A percentile compares a stretch with the other conserved stretches of the same genome.
These are phyloP conservation scores for Mentha longifolia DNA, from an alignment of 257 asterid species.

Conservation along the genomic window DNA sequence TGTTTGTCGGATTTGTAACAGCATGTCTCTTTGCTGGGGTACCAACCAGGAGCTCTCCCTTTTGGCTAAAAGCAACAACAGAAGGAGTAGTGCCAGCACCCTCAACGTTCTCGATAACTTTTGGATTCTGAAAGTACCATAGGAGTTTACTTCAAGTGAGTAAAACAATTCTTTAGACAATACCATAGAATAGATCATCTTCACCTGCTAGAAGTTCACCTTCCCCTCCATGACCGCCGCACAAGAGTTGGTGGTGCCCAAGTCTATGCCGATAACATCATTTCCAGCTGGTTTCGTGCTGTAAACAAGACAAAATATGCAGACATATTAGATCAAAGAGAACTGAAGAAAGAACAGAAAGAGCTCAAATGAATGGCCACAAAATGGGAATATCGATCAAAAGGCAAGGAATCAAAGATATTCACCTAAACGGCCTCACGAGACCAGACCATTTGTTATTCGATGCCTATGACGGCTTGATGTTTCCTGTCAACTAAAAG, in stretches of 20 bases:
- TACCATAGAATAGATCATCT: not conserved
- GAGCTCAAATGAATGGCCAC: not conserved
- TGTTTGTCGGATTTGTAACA: slow-evolving; percentile 72
- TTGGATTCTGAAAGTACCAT: slow-evolving; percentile 51
- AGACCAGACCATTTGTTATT: slow-evolving; percentile 60
- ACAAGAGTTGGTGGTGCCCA: slow-evolving; percentile 87
- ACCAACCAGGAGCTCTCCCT: slow-evolving; percentile 75
- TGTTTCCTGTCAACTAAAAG: slow-evolving; percentile 51
- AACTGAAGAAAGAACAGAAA: not conserved
- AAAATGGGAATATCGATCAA: too few species aligned
- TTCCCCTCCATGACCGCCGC: slow-evolving; percentile 87
- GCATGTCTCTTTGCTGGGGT: slow-evolving; percentile 78
- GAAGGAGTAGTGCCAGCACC: slow-evolving; percentile 89
- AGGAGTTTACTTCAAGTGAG: not conserved
- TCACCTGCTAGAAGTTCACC: slow-evolving; percentile 40
- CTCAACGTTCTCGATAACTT: slow-evolving; percentile 77
- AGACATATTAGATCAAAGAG: not conserved
- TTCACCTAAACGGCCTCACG: slow-evolving; percentile 57
- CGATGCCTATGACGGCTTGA: slow-evolving; percentile 53
- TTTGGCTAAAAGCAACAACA: slow-evolving; percentile 74
- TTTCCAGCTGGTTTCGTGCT: slow-evolving; percentile 75
- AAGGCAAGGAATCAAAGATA: too few species aligned
- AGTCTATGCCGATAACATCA: slow-evolving; percentile 79
- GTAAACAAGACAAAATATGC: slow-evolving; percentile 31
- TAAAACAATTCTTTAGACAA: not conserved